Base-by-base conservation (phyloP, 2,329 filamentous ascomycete genomes). In the Aspergillus pseudoterreus region DNA sequence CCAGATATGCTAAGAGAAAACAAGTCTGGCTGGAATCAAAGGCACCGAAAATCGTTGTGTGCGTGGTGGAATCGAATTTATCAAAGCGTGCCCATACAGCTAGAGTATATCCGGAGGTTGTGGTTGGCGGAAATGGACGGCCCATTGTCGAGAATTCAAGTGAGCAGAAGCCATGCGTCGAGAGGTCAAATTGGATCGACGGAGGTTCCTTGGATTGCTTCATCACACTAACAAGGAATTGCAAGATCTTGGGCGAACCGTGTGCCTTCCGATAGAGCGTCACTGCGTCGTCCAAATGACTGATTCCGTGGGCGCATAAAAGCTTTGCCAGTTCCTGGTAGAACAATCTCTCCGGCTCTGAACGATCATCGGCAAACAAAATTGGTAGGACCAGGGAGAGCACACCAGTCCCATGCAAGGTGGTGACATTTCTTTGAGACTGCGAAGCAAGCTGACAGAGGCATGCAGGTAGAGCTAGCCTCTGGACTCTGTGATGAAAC, bases 41-140 rank as follows among this genome's bases (percentile, higher is more conserved):
- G 8, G 94, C 90, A 22, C 94, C 94, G 68, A 99, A 99, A 12
- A 99, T 81, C 0, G 94, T 99, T 0, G 94, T 99, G 69, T 99
- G 94, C 14, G 88, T 85, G 43, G 83, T 82, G 4, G 82, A 75
- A 68, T 99, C 95, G 69, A 94, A 97, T 38, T 84, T 78, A 68
- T 97, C 92, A 53, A 99, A 83, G 17, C 88, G 84, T 45, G 96
- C 82, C 94, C 94, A 99, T 0, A 90, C 83, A 43, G 88, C 83
- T 54, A 99, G 87, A 1, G 91, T 95, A 72, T 97, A 99, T 17
- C 94, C 95, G 30, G 75, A 71, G n/a, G 85, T 82, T 15, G 85
- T 84, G 49, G 83, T 79, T 1, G 94, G 91, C 10, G 94, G 95
- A 63, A 99, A 99, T 1, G 84, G 74, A 30, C 88, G 85, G 5